Evolutionary conservation across 257 asterid species (phyloP).

Genomic region (Ilex aquifolium): DNA sequence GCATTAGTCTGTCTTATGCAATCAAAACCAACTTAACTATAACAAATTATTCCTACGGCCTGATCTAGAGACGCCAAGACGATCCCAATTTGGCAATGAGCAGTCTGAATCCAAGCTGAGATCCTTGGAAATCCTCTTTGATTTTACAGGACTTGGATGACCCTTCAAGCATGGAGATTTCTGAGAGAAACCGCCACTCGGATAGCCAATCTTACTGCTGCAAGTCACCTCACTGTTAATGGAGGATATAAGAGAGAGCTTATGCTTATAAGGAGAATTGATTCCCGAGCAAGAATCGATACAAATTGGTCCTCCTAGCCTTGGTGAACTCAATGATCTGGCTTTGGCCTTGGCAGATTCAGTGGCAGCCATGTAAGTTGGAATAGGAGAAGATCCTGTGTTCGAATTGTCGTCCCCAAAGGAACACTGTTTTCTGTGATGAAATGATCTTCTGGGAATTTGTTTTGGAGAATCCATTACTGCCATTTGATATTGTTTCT

Average conservation of each 20-base stretch:
- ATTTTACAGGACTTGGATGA: slow-evolving; percentile 52
- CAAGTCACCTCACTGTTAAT: slow-evolving; percentile 72
- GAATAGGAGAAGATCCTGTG: slow-evolving; percentile 48
- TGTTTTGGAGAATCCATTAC: slow-evolving; percentile 33
- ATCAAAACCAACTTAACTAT: slow-evolving; percentile 5
- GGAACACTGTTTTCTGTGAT: slow-evolving; percentile 67
- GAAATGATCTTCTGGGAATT: slow-evolving; percentile 46
- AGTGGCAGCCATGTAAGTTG: slow-evolving; percentile 89
- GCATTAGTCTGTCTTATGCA: neutral
- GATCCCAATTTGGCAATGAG: slow-evolving; percentile 20
- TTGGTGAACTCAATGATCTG: slow-evolving; percentile 83
- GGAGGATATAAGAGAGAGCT: slow-evolving; percentile 77
- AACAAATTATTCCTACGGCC: slow-evolving; percentile 22
- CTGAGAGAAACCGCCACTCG: slow-evolving; percentile 32
- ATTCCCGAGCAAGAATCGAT: slow-evolving; percentile 71
- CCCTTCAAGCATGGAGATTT: slow-evolving; percentile 67
- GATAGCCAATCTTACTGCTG: slow-evolving; percentile 51
- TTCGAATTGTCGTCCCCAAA: slow-evolving; percentile 49
- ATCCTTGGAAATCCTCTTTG: slow-evolving; percentile 38
- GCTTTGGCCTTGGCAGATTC: slow-evolving; percentile 82
- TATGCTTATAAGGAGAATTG: slow-evolving; percentile 74
- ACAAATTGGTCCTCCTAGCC: slow-evolving; percentile 62
- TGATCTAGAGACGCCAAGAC: slow-evolving; percentile 10
- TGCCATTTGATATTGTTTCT: slow-evolving; percentile 44
- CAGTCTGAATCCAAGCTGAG: slow-evolving; percentile 28